These are phyloP conservation scores for Debaryomyces subglobosus DNA, from an alignment of 1,139 yeast species.

Conservation along the genomic window DNA sequence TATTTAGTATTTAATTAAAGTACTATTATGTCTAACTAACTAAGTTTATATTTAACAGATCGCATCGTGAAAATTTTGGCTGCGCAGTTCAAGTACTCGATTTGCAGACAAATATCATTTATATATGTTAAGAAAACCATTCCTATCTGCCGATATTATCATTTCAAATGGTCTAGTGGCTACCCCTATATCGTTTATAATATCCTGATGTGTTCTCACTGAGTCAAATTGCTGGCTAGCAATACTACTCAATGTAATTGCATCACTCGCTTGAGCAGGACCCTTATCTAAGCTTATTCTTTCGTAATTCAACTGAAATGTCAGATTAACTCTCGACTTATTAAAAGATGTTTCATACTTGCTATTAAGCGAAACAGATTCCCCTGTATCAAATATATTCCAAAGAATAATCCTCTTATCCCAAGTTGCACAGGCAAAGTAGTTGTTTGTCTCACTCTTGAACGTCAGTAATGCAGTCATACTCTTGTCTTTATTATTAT, in stretches of 20 bases:
- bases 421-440: slow-evolving; percentile 30
- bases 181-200: slow-evolving; percentile 51
- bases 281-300: slow-evolving; percentile 12
- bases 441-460: slow-evolving; percentile 7
- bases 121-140: slow-evolving; percentile 63
- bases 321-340: slow-evolving; percentile 17
- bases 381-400: slow-evolving; percentile 29
- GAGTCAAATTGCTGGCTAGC: slow-evolving; percentile 4
- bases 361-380: slow-evolving; percentile 27
- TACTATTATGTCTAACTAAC: neutral
- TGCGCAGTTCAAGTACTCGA: neutral
- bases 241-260: neutral
- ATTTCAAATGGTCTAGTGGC: slow-evolving; percentile 57
- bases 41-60: neutral
- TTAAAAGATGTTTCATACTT: neutral
- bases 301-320: slow-evolving; percentile 18
- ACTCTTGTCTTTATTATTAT: slow-evolving; percentile 13
- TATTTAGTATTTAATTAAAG: neutral
- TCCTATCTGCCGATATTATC: slow-evolving; percentile 64
- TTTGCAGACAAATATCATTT: slow-evolving; percentile 27
- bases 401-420: slow-evolving; percentile 36
- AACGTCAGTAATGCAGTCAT: slow-evolving; percentile 17
- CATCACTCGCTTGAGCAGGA: neutral
- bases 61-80: slow-evolving; percentile 1
- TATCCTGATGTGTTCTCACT: slow-evolving; percentile 35